Evolutionary conservation across 2,329 filamentous ascomycete genomes (phyloP).

Genomic region (Phoma sp.): DNA sequence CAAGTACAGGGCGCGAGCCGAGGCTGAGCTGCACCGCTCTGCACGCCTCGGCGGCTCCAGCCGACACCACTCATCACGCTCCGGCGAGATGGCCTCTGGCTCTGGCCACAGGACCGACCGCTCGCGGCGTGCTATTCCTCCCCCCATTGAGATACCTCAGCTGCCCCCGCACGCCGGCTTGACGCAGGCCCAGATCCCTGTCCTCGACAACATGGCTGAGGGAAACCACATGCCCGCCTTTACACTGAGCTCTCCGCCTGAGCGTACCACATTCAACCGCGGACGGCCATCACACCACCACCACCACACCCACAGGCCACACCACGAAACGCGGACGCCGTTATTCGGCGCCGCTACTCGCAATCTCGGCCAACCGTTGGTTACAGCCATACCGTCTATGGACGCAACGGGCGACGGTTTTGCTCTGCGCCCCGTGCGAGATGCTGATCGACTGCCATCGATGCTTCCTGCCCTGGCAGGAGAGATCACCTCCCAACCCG

Average conservation of each 20-base stretch:
- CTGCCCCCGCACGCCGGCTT: constrained; percentile 39
- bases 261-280: constrained; percentile 70
- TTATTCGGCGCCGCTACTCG: constrained; percentile 47
- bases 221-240: constrained; percentile 69
- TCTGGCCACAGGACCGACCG: constrained; percentile 51
- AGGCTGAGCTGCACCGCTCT: constrained; percentile 75
- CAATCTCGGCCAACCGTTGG: constrained; percentile 69
- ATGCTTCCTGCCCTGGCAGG: constrained; percentile 76
- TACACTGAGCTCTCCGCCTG: constrained; percentile 73
- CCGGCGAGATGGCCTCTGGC: constrained; percentile 43
- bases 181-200: constrained; percentile 47
- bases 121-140: constrained; percentile 77
- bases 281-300: constrained; percentile 62
- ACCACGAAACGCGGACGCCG: constrained; percentile 54
- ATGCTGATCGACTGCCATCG: constrained; percentile 85
- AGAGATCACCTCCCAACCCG: constrained; percentile 83
- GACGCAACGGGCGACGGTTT: constrained; percentile 73
- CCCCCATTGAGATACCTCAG: constrained; percentile 81
- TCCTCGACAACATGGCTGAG: constrained; percentile 63
- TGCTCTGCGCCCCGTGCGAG: constrained; percentile 77
- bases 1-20: constrained; percentile 84
- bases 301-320: constrained; percentile 49
- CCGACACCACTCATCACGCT: constrained; percentile 51
- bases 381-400: constrained; percentile 70
- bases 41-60: constrained; percentile 52